Percentiles rank a stretch among this genome's conserved stretches.
Evolutionary conservation across 2,329 filamentous ascomycete species (phyloP).

Genomic region (Talaromyces sp.): DNA sequence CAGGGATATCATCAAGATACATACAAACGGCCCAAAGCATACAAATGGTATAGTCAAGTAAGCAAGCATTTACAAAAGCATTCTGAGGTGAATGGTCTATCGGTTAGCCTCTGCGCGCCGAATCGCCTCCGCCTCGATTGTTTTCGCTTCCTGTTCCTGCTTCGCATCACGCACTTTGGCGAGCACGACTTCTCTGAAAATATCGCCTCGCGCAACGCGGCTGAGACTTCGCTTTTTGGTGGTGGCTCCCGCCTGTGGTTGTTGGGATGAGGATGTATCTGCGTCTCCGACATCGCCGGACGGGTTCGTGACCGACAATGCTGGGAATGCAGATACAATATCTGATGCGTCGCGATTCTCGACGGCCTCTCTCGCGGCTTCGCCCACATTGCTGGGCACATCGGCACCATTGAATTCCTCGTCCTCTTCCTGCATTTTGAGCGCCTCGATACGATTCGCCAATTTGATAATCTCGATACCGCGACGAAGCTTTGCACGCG

Average conservation of each 20-base stretch:
- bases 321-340: conserved; percentile 25
- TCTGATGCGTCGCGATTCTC: conserved; percentile 20
- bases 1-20: conserved; percentile 16
- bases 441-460: conserved; percentile 87
- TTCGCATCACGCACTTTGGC: conserved; percentile 93
- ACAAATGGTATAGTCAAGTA: neutral
- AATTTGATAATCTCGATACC: conserved; percentile 97
- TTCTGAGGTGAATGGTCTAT: conserved; percentile 5
- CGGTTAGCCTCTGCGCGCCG: conserved; percentile 33
- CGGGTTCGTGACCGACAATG: conserved; percentile 23
- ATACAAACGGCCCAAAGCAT: neutral
- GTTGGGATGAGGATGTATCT: conserved; percentile 21
- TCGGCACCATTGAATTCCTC: conserved; percentile 62
- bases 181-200: conserved; percentile 91
- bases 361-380: conserved; percentile 46
- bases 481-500: conserved; percentile 83
- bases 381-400: conserved; percentile 54
- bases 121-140: conserved; percentile 59
- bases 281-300: conserved; percentile 4
- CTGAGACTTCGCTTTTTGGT: conserved; percentile 54
- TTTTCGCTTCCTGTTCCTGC: conserved; percentile 73
- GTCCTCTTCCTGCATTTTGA: conserved; percentile 90
- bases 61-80: neutral
- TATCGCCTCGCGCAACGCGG: conserved; percentile 63
- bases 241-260: conserved; percentile 18